These are phyloP conservation scores for Trichosanthes cucumerina DNA, from an alignment of 306 rosid species.

Conservation along the genomic window DNA sequence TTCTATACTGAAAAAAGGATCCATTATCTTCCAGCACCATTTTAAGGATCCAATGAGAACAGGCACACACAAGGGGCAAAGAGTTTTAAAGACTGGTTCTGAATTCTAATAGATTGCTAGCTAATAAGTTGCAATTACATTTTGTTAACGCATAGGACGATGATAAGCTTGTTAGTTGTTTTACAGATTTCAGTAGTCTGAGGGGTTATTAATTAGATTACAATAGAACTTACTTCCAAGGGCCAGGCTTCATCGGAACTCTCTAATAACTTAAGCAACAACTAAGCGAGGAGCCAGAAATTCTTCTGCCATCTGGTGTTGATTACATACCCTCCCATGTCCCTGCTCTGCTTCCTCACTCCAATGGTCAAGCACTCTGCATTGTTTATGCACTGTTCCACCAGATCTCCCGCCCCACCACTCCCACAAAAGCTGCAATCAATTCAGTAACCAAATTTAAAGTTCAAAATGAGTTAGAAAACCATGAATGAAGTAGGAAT, in stretches of 20 bases:
- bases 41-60: background rate
- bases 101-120: background rate
- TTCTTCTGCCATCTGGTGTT: constrained; percentile 95
- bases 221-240: constrained; percentile 1
- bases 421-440: constrained; percentile 63
- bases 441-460: background rate
- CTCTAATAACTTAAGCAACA: background rate
- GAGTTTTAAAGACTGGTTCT: background rate
- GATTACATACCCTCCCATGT: constrained; percentile 68
- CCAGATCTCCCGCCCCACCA: constrained; percentile 55
- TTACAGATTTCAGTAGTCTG: background rate
- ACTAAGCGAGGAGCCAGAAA: constrained; percentile 92
- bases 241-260: background rate
- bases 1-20: background rate
- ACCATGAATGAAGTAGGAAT: background rate
- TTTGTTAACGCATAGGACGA: background rate
- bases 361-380: constrained; percentile 92
- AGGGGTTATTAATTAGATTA: background rate
- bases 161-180: background rate
- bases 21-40: background rate
- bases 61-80: background rate
- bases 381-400: constrained; percentile 65
- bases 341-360: constrained; percentile 85
- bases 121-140: background rate
- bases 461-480: background rate